Percentiles rank a stretch among this genome's conserved stretches.
Conservation (phyloP, 1,139 yeast genomes). For the Pichia sp. region DNA sequence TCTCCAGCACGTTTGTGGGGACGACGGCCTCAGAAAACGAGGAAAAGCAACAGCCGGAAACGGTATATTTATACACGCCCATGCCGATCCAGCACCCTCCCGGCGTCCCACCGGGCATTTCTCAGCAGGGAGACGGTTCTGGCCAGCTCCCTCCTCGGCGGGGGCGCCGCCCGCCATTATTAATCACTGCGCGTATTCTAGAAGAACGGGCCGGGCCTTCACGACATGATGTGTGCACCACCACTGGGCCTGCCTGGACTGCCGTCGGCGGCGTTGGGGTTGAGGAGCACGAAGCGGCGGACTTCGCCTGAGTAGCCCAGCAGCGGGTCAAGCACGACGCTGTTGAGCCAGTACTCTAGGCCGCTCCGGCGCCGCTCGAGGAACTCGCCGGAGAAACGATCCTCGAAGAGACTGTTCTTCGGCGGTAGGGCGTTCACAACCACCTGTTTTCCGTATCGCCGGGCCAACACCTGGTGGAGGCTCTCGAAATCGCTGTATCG, state of each 20-base stretch:
- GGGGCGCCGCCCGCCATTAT: neutral
- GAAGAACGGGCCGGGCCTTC: neutral
- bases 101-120: neutral
- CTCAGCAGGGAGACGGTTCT: neutral
- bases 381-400: slow-evolving; percentile 39
- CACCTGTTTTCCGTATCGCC: slow-evolving; percentile 38
- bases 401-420: slow-evolving; percentile 34
- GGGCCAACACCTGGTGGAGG: slow-evolving; percentile 42
- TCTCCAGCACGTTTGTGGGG: too few relatives aligned
- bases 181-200: slow-evolving; percentile 1
- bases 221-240: neutral
- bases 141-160: neutral
- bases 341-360: slow-evolving; percentile 67
- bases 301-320: slow-evolving; percentile 2
- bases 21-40: neutral
- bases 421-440: slow-evolving; percentile 63
- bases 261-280: neutral
- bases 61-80: neutral
- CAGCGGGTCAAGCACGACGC: slow-evolving; percentile 60
- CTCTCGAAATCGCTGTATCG: slow-evolving; percentile 62
- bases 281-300: slow-evolving; percentile 36
- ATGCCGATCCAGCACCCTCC: neutral
- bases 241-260: too few relatives aligned
- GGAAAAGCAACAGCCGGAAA: neutral
- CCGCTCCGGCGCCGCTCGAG: slow-evolving; percentile 61